These are phyloP conservation scores for Ulvella scutata DNA, from an alignment of 139 green algal species.

Conservation along the genomic window DNA sequence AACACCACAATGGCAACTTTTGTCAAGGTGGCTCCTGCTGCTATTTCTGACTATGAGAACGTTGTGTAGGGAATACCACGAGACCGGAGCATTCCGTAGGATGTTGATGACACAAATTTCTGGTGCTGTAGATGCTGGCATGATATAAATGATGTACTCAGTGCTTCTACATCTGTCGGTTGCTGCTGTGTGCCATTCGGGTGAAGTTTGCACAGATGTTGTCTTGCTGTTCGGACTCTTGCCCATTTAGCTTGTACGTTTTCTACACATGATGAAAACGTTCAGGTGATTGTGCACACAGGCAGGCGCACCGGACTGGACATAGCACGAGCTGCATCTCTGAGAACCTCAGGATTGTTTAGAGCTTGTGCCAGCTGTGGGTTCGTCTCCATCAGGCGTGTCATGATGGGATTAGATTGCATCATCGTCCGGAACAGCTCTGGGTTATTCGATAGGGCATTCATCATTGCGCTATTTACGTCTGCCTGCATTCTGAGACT, in stretches of 20 bases:
- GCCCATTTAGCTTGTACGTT: not conserved
- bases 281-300: not conserved
- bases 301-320: constrained; percentile 54
- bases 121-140: too few relatives aligned
- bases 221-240: too few relatives aligned
- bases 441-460: constrained; percentile 66
- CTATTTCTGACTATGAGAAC: not conserved
- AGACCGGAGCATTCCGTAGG: too few relatives aligned
- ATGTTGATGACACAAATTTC: too few relatives aligned
- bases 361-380: constrained; percentile 78
- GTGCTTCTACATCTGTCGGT: too few relatives aligned
- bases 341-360: constrained; percentile 73
- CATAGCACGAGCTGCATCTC: constrained; percentile 57
- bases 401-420: constrained; percentile 51
- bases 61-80: not conserved
- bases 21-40: not conserved
- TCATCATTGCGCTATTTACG: constrained; percentile 24
- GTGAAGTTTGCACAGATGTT: too few relatives aligned
- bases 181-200: too few relatives aligned
- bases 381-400: constrained; percentile 72
- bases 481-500: not conserved
- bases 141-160: too few relatives aligned
- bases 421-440: constrained; percentile 69
- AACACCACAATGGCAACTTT: not conserved
- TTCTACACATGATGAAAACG: not conserved